These are phyloP conservation scores for Cudoniella acicularis DNA, from an alignment of 495 filamentous ascomycete species.

Conservation along the genomic window DNA sequence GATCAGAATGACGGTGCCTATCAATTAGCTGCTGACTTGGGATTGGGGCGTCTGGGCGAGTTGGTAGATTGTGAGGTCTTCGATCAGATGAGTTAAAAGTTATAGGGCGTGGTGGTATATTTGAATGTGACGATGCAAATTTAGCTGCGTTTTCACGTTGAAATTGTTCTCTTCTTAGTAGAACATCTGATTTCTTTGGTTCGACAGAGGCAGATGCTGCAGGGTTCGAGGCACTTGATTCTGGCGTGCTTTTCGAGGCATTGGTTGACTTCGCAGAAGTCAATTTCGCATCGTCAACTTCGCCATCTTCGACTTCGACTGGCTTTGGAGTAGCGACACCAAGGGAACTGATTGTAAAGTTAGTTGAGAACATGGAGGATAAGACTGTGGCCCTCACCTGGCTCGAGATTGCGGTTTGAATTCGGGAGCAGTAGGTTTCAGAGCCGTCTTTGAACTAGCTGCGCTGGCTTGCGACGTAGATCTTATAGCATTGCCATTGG, in stretches of 20 bases:
- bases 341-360: slow-evolving; percentile 13
- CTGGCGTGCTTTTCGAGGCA: not conserved
- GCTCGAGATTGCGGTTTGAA: slow-evolving; percentile 37
- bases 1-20: slow-evolving; percentile 20
- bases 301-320: slow-evolving; percentile 71
- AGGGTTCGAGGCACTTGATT: slow-evolving; percentile 24
- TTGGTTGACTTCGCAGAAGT: slow-evolving; percentile 5
- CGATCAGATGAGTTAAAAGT: slow-evolving; percentile 22
- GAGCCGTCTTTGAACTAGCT: slow-evolving; percentile 7
- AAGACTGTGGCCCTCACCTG: slow-evolving; percentile 26
- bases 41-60: slow-evolving; percentile 24
- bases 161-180: slow-evolving; percentile 26
- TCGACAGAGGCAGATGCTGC: slow-evolving; percentile 20
- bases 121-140: slow-evolving; percentile 27
- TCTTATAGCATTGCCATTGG: slow-evolving; percentile 11
- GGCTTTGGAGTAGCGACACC: slow-evolving; percentile 31
- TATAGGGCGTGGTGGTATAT: slow-evolving; percentile 21
- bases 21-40: slow-evolving; percentile 25
- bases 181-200: slow-evolving; percentile 36
- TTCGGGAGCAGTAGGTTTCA: slow-evolving; percentile 38
- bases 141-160: slow-evolving; percentile 31
- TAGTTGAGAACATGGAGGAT: slow-evolving; percentile 8
- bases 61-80: slow-evolving; percentile 16
- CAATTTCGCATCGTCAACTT: slow-evolving; percentile 64
- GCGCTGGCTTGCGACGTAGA: not conserved